phyloP scores from a whole-genome alignment of 1,284 basidiomycete species.

The Schizophyllum amplum region DNA sequence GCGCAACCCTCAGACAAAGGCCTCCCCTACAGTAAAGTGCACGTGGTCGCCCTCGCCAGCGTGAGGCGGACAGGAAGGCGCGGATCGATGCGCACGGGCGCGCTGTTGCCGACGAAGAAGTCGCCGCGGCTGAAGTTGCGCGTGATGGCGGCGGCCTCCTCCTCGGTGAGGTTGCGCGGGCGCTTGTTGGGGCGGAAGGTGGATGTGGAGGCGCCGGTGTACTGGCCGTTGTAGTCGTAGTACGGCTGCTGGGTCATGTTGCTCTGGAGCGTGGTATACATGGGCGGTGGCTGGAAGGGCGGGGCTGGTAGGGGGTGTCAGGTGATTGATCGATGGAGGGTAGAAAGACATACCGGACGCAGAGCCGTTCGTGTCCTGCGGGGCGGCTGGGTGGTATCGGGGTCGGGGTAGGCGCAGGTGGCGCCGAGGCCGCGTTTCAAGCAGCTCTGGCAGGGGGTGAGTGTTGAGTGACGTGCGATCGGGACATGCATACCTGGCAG shows the following conservation, averaged over 20 bases:
- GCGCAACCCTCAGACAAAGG: conserved; percentile 30
- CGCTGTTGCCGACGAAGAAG: conserved; percentile 69
- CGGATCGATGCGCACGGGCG: conserved; percentile 71
- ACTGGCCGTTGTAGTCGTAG: conserved; percentile 66
- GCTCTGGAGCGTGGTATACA: conserved; percentile 35
- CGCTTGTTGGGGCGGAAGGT: conserved; percentile 70
- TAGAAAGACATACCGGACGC: conserved; percentile 6
- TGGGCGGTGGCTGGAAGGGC: conserved; percentile 11
- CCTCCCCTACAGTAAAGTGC: conserved; percentile 68
- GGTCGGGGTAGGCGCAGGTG: conserved; percentile 68
- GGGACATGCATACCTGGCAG: conserved; percentile 50
- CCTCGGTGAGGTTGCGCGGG: conserved; percentile 66
- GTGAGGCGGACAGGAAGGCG: conserved; percentile 67
- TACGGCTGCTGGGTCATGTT: conserved; percentile 62
- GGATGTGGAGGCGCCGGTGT: conserved; percentile 57
- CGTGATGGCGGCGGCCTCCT: conserved; percentile 71
- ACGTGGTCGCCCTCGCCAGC: conserved; percentile 74
- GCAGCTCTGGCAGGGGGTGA: conserved; percentile 44
- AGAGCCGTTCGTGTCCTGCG: conserved; percentile 27
- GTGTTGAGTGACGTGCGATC: conserved; percentile 7
- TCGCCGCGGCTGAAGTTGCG: conserved; percentile 70
- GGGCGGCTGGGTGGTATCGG: conserved; percentile 46
- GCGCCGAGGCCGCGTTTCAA: conserved; percentile 65
- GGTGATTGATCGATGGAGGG: conserved; percentile 15
- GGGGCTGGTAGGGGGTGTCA: conserved; percentile 20